Evolutionary conservation across 1,284 basidiomycete species (phyloP).

Genomic region (Athelia sp.): DNA sequence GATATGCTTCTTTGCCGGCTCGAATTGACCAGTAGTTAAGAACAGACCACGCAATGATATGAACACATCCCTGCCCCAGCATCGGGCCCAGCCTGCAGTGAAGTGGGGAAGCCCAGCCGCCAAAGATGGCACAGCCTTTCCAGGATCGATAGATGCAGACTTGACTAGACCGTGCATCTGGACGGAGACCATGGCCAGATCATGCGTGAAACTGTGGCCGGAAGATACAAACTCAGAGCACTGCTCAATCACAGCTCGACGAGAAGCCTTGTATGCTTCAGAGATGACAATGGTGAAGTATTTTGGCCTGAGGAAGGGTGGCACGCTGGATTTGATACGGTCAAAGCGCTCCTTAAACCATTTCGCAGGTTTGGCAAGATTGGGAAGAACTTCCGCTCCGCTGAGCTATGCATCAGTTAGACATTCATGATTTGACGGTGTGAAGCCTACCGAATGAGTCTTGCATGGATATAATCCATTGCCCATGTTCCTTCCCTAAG

Average conservation of each 20-base stretch:
- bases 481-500: constrained; percentile 87
- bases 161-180: constrained; percentile 91
- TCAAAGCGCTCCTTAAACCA: constrained; percentile 88
- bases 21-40: constrained; percentile 87
- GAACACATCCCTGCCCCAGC: constrained; percentile 97
- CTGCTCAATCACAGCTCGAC: constrained; percentile 77
- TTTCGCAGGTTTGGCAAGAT: constrained; percentile 61
- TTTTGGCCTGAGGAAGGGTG: constrained; percentile 87
- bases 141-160: constrained; percentile 81
- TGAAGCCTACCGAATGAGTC: constrained; percentile 66
- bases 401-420: constrained; percentile 31
- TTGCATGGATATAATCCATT: constrained; percentile 74
- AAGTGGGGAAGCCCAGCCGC: constrained; percentile 97
- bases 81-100: constrained; percentile 84
- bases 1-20: constrained; percentile 83
- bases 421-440: constrained; percentile 1
- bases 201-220: constrained; percentile 87
- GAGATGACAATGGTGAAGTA: constrained; percentile 90
- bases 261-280: constrained; percentile 86
- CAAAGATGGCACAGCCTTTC: constrained; percentile 68
- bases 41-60: constrained; percentile 91
- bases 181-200: constrained; percentile 79
- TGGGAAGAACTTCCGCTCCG: constrained; percentile 63
- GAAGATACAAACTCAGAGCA: constrained; percentile 79
- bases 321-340: constrained; percentile 65